Percentiles rank a stretch among this genome's conserved stretches.
These are phyloP conservation scores for Cordia subcordata DNA, from an alignment of 257 asterid genomes.

Conservation along the genomic window DNA sequence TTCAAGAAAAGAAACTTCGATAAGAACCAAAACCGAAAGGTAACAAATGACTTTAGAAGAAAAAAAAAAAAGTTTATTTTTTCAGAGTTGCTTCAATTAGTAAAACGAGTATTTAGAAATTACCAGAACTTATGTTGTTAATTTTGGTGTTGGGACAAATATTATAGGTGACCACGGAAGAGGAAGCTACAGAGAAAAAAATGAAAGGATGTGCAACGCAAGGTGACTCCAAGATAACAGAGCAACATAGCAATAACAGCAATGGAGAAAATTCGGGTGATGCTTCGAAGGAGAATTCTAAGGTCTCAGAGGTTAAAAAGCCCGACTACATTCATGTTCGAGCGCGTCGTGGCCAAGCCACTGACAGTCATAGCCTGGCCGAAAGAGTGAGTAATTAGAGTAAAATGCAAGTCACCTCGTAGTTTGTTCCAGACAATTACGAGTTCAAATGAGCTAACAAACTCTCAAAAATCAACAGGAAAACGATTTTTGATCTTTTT, in stretches of 20 bases:
- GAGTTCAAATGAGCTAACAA: no score
- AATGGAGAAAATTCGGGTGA: slow-evolving; percentile 35
- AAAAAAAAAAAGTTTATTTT: no score
- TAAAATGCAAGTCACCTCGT: no score
- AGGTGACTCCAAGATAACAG: slow-evolving; percentile 43
- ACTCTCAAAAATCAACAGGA: no score
- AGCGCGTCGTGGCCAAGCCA: slow-evolving; percentile 96
- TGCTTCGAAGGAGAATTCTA: slow-evolving; percentile 35
- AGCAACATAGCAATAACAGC: slow-evolving; percentile 30
- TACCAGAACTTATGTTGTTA: no score
- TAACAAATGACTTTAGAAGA: neutral
- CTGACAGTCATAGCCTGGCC: slow-evolving; percentile 97
- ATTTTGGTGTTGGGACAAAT: no score
- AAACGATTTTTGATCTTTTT: no score
- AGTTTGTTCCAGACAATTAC: no score
- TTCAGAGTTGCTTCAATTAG: no score
- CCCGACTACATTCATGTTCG: slow-evolving; percentile 86
- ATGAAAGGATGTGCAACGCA: slow-evolving; percentile 38
- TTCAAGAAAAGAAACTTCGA: slow-evolving; percentile 63
- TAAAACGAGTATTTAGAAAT: no score
- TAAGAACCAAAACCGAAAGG: slow-evolving; percentile 41
- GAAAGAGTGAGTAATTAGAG: slow-evolving; percentile 96
- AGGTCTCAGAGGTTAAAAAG: slow-evolving; percentile 52
- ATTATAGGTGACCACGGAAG: slow-evolving; percentile 41
- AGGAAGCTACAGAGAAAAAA: slow-evolving; percentile 48